phyloP scores from a whole-genome alignment of 352 stramenopile species.

The Globisporangium radiosum region DNA sequence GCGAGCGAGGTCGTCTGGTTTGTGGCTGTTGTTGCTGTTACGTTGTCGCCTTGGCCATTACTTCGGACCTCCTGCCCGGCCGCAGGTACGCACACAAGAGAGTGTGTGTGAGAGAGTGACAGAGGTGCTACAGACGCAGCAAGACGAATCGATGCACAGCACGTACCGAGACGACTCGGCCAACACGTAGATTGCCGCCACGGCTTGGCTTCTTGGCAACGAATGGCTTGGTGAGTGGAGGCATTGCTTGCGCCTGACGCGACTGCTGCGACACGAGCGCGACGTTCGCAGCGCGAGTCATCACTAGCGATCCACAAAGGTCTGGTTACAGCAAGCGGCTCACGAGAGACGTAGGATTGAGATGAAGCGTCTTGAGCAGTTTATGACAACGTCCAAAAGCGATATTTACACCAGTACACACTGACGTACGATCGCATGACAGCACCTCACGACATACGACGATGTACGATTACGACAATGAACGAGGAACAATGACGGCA shows the following conservation, averaged over 20 bases:
- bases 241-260: not conserved
- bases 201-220: slow-evolving; percentile 12
- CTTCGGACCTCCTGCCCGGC: slow-evolving; percentile 24
- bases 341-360: too few species aligned
- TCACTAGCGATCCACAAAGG: too few species aligned
- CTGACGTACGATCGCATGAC: too few species aligned
- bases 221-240: slow-evolving; percentile 1
- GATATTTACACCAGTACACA: too few species aligned
- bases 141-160: not conserved
- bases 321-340: too few species aligned
- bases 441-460: too few species aligned
- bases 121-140: not conserved
- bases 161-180: slow-evolving; percentile 45
- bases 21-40: not conserved
- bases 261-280: not conserved
- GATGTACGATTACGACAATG: too few species aligned
- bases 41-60: slow-evolving; percentile 10
- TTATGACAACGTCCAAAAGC: too few species aligned
- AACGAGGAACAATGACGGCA: too few species aligned
- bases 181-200: slow-evolving; percentile 37
- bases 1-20: slow-evolving; percentile 17
- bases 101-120: not conserved
- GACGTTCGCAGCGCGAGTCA: too few species aligned
- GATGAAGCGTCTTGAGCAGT: too few species aligned
- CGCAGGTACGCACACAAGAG: not conserved